Evolutionary conservation across 2,329 filamentous ascomycete species (phyloP).

Genomic region (Aspergillus candidus): DNA sequence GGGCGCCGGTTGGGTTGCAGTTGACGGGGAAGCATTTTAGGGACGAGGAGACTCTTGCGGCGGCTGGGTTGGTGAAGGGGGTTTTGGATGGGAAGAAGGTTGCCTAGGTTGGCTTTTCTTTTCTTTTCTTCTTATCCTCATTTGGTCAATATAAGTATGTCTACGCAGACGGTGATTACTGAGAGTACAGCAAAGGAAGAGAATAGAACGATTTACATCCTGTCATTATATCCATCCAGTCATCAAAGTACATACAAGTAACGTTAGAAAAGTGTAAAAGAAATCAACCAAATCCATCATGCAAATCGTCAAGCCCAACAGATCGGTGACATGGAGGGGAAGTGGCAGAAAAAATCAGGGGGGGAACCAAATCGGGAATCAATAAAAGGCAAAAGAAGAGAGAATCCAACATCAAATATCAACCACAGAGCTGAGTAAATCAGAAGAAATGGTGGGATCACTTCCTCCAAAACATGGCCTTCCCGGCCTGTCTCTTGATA

Average conservation of each 20-base stretch:
- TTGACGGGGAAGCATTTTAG: conserved; percentile 46
- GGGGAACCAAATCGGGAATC: conserved; percentile 6
- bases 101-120: neutral
- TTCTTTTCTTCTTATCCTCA: no score
- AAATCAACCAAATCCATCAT: conserved; percentile 10
- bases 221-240: conserved; percentile 11
- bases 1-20: conserved; percentile 48
- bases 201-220: conserved; percentile 5
- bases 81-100: conserved; percentile 7
- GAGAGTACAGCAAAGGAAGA: neutral
- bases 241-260: conserved; percentile 10
- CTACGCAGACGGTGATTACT: neutral
- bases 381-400: conserved; percentile 5
- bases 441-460: conserved; percentile 6
- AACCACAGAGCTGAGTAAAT: neutral
- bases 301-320: conserved; percentile 3
- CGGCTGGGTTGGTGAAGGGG: conserved; percentile 22
- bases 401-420: neutral
- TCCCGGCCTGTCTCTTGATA: conserved; percentile 26
- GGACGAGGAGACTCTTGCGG: conserved; percentile 46
- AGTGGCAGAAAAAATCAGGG: conserved; percentile 9
- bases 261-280: conserved; percentile 3
- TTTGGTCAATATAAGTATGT: no score
- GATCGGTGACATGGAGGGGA: neutral
- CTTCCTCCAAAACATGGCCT: conserved; percentile 38